These are phyloP conservation scores for Suillus weaverae DNA, from an alignment of 768 basidiomycete genomes.

Conservation along the genomic window DNA sequence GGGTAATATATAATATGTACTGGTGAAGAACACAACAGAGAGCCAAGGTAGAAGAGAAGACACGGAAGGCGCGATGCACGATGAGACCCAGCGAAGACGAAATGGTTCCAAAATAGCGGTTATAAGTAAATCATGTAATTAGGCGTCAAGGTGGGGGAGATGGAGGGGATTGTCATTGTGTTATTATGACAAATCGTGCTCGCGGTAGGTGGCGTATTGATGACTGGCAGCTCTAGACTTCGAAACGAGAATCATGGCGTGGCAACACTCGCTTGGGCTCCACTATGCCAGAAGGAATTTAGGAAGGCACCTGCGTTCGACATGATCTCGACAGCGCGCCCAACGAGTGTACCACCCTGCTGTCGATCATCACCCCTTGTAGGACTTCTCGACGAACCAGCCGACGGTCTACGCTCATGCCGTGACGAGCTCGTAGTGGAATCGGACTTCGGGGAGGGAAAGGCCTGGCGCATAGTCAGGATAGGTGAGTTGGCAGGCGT, in stretches of 20 bases:
- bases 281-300: constrained; percentile 55
- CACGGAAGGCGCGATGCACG: neutral
- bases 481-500: constrained; percentile 68
- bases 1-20: constrained; percentile 28
- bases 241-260: constrained; percentile 16
- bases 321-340: constrained; percentile 76
- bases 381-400: constrained; percentile 25
- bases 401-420: constrained; percentile 21
- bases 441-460: constrained; percentile 14
- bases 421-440: neutral
- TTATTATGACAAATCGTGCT: neutral
- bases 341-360: constrained; percentile 46
- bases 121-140: constrained; percentile 26
- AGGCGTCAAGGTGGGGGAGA: neutral
- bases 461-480: constrained; percentile 29
- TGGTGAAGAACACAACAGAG: neutral
- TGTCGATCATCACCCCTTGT: constrained; percentile 31
- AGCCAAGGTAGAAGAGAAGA: neutral
- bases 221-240: neutral
- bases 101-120: constrained; percentile 30
- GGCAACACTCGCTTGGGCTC: constrained; percentile 21
- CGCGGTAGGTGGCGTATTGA: neutral
- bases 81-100: constrained; percentile 17
- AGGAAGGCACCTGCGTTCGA: constrained; percentile 77
- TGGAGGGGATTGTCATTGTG: neutral